Conservation (phyloP, 371 early-diverging fungal species). For the Phascolomyces articulosus region DNA sequence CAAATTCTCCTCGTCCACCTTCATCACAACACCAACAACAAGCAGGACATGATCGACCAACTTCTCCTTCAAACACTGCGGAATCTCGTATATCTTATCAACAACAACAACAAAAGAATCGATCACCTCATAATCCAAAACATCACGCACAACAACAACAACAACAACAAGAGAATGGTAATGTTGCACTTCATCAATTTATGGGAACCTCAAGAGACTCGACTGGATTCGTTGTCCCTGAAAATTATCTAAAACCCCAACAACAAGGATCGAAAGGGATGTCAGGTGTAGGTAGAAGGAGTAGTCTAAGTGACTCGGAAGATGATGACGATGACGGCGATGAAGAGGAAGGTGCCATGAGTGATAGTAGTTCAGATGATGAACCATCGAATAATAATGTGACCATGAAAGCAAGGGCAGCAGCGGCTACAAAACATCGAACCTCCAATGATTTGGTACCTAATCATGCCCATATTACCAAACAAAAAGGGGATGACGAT, state of each 20-base stretch:
- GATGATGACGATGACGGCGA: slow-evolving; percentile 22
- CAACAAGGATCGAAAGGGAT: neutral
- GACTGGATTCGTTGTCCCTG: slow-evolving; percentile 49
- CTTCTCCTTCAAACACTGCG: neutral
- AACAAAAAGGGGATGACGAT: slow-evolving; percentile 15
- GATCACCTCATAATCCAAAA: slow-evolving; percentile 1
- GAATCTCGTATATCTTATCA: neutral
- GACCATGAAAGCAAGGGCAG: slow-evolving; percentile 4
- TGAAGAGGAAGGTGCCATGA: neutral
- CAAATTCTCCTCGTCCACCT: neutral
- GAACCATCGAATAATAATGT: slow-evolving; percentile 1
- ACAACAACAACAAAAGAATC: neutral
- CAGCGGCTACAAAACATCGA: slow-evolving; percentile 7
- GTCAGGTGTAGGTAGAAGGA: slow-evolving; percentile 9
- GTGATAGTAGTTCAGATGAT: slow-evolving; percentile 13
- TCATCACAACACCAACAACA: slow-evolving; percentile 12
- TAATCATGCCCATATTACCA: slow-evolving; percentile 7
- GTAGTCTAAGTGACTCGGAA: slow-evolving; percentile 20
- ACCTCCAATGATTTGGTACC: slow-evolving; percentile 1
- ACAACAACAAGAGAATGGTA: slow-evolving; percentile 2
- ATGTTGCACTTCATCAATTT: slow-evolving; percentile 7
- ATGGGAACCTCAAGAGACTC: slow-evolving; percentile 26
- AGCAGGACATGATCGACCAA: neutral
- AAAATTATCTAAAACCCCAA: slow-evolving; percentile 35
- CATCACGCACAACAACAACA: neutral